Conservation (phyloP, 75 land plant genomes). For the Azolla pinnata region DNA sequence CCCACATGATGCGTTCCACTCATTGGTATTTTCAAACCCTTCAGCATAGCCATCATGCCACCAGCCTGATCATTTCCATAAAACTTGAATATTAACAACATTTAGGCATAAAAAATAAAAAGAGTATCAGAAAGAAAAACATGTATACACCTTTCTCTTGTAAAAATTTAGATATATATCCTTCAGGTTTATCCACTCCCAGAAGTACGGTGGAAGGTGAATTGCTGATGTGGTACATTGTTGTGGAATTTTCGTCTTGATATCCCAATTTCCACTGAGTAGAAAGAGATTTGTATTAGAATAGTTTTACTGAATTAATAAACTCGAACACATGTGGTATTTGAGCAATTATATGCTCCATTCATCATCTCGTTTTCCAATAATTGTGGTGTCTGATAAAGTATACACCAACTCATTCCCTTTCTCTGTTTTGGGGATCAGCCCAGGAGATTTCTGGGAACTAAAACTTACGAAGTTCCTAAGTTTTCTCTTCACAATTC, state of each 20-base stretch:
- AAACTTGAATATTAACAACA: not conserved
- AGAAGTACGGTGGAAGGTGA: slow-evolving; percentile 59
- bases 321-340: too few species aligned
- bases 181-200: slow-evolving; percentile 94
- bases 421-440: too few species aligned
- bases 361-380: too few species aligned
- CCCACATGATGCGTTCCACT: slow-evolving; percentile 89
- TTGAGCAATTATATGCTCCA: too few species aligned
- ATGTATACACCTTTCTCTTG: slow-evolving; percentile 42
- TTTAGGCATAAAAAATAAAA: not conserved
- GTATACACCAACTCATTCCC: too few species aligned
- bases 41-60: slow-evolving; percentile 91
- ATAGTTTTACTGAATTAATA: too few species aligned
- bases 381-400: too few species aligned
- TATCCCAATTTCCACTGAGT: slow-evolving; percentile 92
- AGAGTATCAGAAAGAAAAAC: not conserved
- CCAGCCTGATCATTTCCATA: slow-evolving; percentile 45
- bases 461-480: too few species aligned
- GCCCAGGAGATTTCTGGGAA: too few species aligned
- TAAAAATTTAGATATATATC: slow-evolving; percentile 87
- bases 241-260: slow-evolving; percentile 91
- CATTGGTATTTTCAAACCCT: slow-evolving; percentile 43
- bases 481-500: too few species aligned
- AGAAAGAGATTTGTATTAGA: too few species aligned
- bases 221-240: slow-evolving; percentile 66